Percentiles rank a stretch among this genome's conserved stretches.
phyloP scores from a whole-genome alignment of 78 protist species.

The Isochrysis galbana region DNA sequence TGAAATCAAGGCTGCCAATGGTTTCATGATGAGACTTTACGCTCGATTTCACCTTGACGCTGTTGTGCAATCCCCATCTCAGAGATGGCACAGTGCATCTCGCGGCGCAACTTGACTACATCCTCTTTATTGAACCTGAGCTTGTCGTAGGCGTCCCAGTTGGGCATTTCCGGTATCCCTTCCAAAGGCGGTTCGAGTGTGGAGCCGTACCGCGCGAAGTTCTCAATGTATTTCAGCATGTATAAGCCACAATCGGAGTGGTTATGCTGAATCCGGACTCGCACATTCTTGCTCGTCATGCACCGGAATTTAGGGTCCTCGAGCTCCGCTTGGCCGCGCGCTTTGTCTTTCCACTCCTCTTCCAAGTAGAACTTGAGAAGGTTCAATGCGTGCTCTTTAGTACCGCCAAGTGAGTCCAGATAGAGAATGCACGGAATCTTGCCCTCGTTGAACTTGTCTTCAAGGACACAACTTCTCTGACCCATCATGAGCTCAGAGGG shows the following conservation, averaged over 20 bases:
- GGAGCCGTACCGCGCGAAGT: not conserved
- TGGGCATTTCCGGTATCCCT: not conserved
- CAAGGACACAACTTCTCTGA: no score
- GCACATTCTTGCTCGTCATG: not conserved
- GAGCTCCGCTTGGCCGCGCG: not conserved
- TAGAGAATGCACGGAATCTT: not conserved
- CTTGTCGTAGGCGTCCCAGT: not conserved
- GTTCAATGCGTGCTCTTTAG: not conserved
- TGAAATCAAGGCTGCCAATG: no score
- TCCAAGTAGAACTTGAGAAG: not conserved
- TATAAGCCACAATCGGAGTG: not conserved
- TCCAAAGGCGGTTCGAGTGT: not conserved
- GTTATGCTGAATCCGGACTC: not conserved
- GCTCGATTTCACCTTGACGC: no score
- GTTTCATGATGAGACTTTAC: no score
- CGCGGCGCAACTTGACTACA: not conserved
- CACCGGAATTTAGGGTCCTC: not conserved
- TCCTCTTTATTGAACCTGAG: not conserved
- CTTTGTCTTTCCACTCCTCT: not conserved
- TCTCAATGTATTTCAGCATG: not conserved
- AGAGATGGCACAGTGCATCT: not conserved
- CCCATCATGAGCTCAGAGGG: no score
- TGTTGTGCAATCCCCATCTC: no score
- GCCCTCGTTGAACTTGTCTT: no score
- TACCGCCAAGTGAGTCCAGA: not conserved